A percentile compares a stretch with the other conserved stretches of the same genome.
These are phyloP conservation scores for Russula brevipes DNA, from an alignment of 768 basidiomycete genomes.

Conservation along the genomic window DNA sequence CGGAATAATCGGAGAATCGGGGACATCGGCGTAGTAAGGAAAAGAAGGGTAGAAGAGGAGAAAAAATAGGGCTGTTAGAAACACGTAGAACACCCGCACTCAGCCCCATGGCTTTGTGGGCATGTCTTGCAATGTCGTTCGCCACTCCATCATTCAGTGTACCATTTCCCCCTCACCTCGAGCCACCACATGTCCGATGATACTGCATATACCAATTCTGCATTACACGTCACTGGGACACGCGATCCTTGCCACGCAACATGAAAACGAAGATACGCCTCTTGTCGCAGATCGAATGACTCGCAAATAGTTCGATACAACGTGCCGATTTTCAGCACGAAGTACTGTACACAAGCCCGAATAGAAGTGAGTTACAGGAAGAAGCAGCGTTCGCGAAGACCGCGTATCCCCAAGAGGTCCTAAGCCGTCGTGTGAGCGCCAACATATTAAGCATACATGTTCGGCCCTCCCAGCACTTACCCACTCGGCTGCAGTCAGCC, in stretches of 20 bases:
- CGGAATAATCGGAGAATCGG: neutral
- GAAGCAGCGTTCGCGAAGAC: constrained; percentile 77
- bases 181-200: neutral
- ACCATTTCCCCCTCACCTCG: neutral
- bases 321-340: neutral
- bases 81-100: neutral
- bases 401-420: constrained; percentile 77
- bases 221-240: neutral
- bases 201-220: neutral
- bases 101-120: neutral
- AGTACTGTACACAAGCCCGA: neutral
- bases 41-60: neutral
- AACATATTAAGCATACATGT: neutral
- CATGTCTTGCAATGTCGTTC: neutral
- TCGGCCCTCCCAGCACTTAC: constrained; percentile 38
- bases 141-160: neutral
- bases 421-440: constrained; percentile 30
- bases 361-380: constrained; percentile 46
- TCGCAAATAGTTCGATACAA: neutral
- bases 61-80: neutral
- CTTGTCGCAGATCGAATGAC: neutral
- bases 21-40: neutral
- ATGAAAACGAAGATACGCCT: neutral
- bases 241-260: neutral
- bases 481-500: constrained; percentile 87